Evolutionary conservation across 2,329 filamentous ascomycete species (phyloP), one percentile per base, ranked within the genome.

Genomic region (Cadophora luteo-olivacea): DNA sequence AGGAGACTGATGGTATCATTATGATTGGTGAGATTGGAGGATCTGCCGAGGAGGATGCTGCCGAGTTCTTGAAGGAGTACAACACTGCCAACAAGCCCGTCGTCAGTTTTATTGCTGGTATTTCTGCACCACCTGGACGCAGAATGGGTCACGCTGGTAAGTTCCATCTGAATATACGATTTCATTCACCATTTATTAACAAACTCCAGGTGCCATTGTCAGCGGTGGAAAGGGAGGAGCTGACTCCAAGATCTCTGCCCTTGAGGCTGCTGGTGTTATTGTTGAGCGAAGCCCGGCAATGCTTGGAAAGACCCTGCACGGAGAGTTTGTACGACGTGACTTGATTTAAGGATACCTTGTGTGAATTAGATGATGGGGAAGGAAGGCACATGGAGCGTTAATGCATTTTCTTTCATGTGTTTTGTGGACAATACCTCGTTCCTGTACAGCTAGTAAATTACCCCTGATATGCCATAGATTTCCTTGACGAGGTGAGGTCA

Each of bases 1-100:
- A 91, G 81, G 93, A 97, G 85, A 99, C 96, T 49, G 96, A 99
- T 80, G 96, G 96, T 80, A 97, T 99, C 84, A 97, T 99, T 85
- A 97, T 99, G 96, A 98, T 99, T 81, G 96, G 96, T 80, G 96
- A 98, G 86, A 98, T 99, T 80, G 96, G 96, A 83, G 96, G 96
- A 72, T 93, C 92, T 70, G 96, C 96, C 69, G 96, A 99, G 86
- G 96, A 99, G 85, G 96, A 99, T 78, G 96, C 96, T 49, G 95
- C 96, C 78, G 96, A 98, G 78, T 99, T 97, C 87, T 85, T 98
- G 80, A 93, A 92, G 86, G 86, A 89, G 81, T 89, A 96, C 87
- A 98, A 99, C 88, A 94, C 90, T 69, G 85, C 90, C 81, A 92
- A 94, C 79, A 99, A 97, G 90, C 96, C 96, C 78, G 94, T 97